Evolutionary conservation across 2,329 filamentous ascomycete species (phyloP), one percentile per base, ranked within the genome.

Genomic region (Paracorniculantispora psalliotae): DNA sequence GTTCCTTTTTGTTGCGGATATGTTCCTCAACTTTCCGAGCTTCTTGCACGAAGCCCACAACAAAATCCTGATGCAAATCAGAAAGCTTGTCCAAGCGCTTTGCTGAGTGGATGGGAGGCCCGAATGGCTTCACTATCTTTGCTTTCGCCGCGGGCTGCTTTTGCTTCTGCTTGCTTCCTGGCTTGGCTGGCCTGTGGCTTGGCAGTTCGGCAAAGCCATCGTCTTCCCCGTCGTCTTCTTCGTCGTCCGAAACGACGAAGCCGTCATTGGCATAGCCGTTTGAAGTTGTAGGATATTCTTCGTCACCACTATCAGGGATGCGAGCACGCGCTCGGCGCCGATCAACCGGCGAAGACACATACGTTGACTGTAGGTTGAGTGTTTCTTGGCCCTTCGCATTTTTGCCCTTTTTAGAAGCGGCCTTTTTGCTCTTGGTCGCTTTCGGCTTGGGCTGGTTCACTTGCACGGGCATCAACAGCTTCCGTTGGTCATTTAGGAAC

Each of bases 11-110:
- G 62, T 84, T 82, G 65, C 87, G 81, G 25, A 92, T 76, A 1
- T 79, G 75, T 65, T 86, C 83, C 64, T 88, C 84, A 17, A 84
- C 58, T 21, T 72, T 72, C 65, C 82, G 85, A 1, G 88, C 90
- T 48, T 84, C 79, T 0, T 73, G 69, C 23, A 91, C 79, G 67
- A 93, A 94, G 30, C 79, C 75, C 23, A 81, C 74, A n/a, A 92
- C 77, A 23, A 90, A 72, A 58, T 83, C 80, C 49, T 79, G 78
- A 65, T 92, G 88, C 23, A 87, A 71, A 0, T 85, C 81, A 15
- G 79, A 75, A 2, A 91, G 71, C 19, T 74, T 73, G 19, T 77
- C 75, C 63, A 88, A 75, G 21, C 80, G 79, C 21, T 76, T 70
- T 65, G 87, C 82, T 13, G 74, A 75, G 1, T 79, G 81, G 61